A percentile compares a stretch with the other conserved stretches of the same genome.
phyloP scores from a whole-genome alignment of 495 filamentous ascomycete species.

The Penicillium pancosmium region DNA sequence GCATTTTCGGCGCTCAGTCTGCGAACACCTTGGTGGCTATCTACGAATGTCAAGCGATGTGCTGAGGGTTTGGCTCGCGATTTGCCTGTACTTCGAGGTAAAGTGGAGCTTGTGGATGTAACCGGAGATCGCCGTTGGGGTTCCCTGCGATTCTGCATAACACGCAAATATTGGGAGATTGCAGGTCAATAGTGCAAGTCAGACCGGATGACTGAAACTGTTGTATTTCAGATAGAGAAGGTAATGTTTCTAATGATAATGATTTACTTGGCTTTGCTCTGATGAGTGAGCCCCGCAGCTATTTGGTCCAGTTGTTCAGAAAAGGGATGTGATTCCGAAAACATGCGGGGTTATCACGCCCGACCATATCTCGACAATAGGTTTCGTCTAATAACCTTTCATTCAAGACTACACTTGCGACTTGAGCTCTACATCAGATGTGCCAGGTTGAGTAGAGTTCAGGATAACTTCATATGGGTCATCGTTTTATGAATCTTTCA shows the following conservation, averaged over 20 bases:
- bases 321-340: conserved; percentile 11
- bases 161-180: not conserved
- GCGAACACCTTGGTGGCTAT: conserved; percentile 41
- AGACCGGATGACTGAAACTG: not conserved
- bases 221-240: not conserved
- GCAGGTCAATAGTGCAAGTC: not conserved
- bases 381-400: not conserved
- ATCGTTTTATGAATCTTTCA: too few species aligned
- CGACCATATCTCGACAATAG: not conserved
- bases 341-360: conserved; percentile 3
- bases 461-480: too few species aligned
- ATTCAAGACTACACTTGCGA: too few species aligned
- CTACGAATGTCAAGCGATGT: conserved; percentile 16
- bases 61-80: not conserved
- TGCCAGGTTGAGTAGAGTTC: too few species aligned
- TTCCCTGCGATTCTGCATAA: conserved; percentile 1
- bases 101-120: not conserved
- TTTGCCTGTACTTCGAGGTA: not conserved
- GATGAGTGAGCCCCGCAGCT: not conserved
- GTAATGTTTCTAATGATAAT: not conserved
- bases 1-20: conserved; percentile 20
- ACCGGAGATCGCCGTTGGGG: not conserved
- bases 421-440: too few species aligned
- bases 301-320: not conserved
- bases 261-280: not conserved